Percentiles rank a stretch among this genome's conserved stretches.
Evolutionary conservation across 139 green algal genomes (phyloP).

Genomic region (Chlamydomonas applanata): DNA sequence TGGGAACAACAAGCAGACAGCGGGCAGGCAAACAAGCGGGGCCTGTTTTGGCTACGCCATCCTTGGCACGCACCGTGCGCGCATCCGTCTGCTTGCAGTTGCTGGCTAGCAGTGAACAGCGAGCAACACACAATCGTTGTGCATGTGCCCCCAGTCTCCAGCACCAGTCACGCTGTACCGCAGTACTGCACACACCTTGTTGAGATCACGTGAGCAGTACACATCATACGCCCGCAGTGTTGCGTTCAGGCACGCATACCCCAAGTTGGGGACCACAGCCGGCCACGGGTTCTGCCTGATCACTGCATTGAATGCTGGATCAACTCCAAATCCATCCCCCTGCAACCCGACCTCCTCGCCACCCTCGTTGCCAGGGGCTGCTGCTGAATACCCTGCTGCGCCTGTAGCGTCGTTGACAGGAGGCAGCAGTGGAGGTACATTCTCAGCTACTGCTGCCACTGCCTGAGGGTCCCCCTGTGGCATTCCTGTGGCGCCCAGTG

Average conservation of each 20-base stretch:
- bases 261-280: constrained; percentile 53
- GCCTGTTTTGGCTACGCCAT: too few species aligned
- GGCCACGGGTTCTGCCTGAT: constrained; percentile 7
- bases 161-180: background rate
- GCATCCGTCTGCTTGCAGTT: too few species aligned
- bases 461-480: background rate
- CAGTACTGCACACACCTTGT: background rate
- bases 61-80: too few species aligned
- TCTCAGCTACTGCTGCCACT: background rate
- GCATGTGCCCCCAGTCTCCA: too few species aligned
- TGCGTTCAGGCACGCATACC: constrained; percentile 69
- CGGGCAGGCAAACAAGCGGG: background rate
- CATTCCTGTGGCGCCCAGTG: too few species aligned
- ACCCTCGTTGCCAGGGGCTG: background rate
- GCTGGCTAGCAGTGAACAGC: too few species aligned
- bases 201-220: constrained; percentile 45
- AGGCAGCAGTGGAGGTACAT: background rate
- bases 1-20: background rate
- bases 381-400: background rate
- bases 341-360: background rate
- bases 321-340: background rate
- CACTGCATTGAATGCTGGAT: constrained; percentile 10
- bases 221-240: constrained; percentile 50
- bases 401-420: too few species aligned
- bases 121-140: too few species aligned